A percentile compares a stretch with the other conserved stretches of the same genome.
Conservation (phyloP, 1,284 basidiomycete genomes). For the Ceratobasidium sp. region DNA sequence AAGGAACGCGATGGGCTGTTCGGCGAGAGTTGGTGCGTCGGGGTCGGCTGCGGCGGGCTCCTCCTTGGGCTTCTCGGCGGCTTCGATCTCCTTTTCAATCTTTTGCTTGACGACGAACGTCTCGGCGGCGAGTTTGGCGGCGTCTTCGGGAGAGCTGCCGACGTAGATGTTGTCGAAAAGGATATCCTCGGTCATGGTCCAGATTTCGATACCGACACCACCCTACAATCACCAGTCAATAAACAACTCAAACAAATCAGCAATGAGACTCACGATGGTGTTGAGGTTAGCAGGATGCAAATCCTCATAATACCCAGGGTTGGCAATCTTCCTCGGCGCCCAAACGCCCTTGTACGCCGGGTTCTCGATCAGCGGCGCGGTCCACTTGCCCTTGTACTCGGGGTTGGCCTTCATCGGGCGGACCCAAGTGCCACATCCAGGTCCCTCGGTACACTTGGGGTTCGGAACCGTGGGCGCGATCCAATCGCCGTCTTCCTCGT, state of each 20-base stretch:
- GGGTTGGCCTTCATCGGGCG: constrained; percentile 92
- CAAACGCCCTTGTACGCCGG: constrained; percentile 97
- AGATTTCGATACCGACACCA: constrained; percentile 96
- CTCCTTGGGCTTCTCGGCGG: constrained; percentile 60
- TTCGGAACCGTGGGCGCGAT: constrained; percentile 89
- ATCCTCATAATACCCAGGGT: constrained; percentile 95
- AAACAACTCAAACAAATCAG: background rate
- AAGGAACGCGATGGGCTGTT: constrained; percentile 82
- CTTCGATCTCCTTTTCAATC: constrained; percentile 70
- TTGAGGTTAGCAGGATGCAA: constrained; percentile 84
- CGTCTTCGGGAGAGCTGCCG: constrained; percentile 87
- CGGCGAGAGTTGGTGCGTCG: constrained; percentile 61
- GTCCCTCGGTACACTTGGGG: constrained; percentile 88
- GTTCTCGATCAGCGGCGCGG: constrained; percentile 93
- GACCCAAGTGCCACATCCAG: constrained; percentile 94
- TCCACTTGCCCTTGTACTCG: constrained; percentile 96
- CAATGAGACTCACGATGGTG: constrained; percentile 73
- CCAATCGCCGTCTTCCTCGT: constrained; percentile 99
- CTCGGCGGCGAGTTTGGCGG: constrained; percentile 82
- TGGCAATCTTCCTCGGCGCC: constrained; percentile 91
- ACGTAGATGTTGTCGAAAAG: constrained; percentile 96
- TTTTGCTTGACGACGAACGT: constrained; percentile 87
- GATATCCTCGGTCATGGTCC: constrained; percentile 99
- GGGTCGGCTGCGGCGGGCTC: constrained; percentile 55
- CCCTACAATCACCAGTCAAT: constrained; percentile 64